Evolutionary conservation across 805 yeast genomes (phyloP), one percentile per base, ranked within the genome.

Genomic region (Candida taoyuanica): DNA sequence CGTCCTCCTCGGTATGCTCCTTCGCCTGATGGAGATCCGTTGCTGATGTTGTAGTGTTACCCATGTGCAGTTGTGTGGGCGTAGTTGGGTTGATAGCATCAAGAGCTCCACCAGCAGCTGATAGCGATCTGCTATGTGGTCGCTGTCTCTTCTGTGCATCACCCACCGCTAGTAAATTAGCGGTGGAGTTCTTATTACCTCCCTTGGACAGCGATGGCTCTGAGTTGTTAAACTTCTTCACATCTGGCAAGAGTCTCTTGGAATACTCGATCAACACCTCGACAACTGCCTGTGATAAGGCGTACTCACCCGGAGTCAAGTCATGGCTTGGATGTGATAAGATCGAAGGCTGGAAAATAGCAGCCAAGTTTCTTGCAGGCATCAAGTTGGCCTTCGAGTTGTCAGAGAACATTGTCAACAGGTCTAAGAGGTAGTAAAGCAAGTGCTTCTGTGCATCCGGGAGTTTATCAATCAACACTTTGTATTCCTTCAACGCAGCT

Each of bases 331-430:
- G 95, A 59, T 91, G 98, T 8, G 95, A 84, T 37, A 93, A 67
- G 14, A 93, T 78, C n/a, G 96, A 85, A 3, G 98, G 98, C 64
- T 93, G 98, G 65, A 93, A 93, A 40, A 93, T 85, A 2, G 98
- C 96, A 1, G 98, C 95, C 47, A 93, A 67, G 58, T 93, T 93
- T 51, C 87, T 76, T 1, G 95, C 85, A 2, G 96, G 79, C 99
- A 93, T 93, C 47, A 86, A 67, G 58, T 89, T 93, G 43, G 76
- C 76, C 34, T 74, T 75, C 13, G 94, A 73, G 53, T 84, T 81
- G 42, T 82, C 76, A 30, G 88, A 83, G 53, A 93, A 94, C 64
- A 88, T 74, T 12, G 95, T 82, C 42, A 93, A 68, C 47, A 93
- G 66, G 60, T 93, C 98, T 45, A 93, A 64, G 17, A 93, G 74